These are phyloP conservation scores for Angomonas ambiguus DNA, from an alignment of 208 protist species.

Conservation along the genomic window DNA sequence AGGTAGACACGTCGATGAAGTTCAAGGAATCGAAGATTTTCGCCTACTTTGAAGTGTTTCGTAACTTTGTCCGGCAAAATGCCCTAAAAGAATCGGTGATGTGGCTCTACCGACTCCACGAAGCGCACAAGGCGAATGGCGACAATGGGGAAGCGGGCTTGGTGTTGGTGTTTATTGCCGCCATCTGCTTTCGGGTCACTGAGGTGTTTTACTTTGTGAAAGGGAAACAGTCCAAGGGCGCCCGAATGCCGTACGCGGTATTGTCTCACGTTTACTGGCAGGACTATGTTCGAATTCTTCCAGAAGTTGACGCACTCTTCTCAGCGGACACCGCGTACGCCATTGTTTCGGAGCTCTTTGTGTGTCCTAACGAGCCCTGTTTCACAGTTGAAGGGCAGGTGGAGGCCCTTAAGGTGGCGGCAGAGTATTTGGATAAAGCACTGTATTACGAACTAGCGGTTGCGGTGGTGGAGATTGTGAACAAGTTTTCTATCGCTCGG, in stretches of 20 bases:
- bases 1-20: conserved; percentile 70
- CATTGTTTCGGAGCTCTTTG: conserved; percentile 73
- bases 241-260: conserved; percentile 65
- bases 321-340: conserved; percentile 63
- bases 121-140: conserved; percentile 68
- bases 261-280: conserved; percentile 86
- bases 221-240: conserved; percentile 55
- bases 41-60: conserved; percentile 79
- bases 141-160: conserved; percentile 79
- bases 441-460: conserved; percentile 83
- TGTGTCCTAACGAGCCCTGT: conserved; percentile 70
- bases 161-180: conserved; percentile 81
- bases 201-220: conserved; percentile 84
- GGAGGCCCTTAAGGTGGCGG: conserved; percentile 67
- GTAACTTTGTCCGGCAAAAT: conserved; percentile 77
- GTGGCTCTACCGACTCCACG: conserved; percentile 83
- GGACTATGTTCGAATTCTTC: conserved; percentile 86
- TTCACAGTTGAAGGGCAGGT: conserved; percentile 86
- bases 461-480: conserved; percentile 52
- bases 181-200: conserved; percentile 81
- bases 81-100: conserved; percentile 71
- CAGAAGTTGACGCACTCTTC: conserved; percentile 64
- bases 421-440: conserved; percentile 74
- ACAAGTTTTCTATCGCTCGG: conserved; percentile 48
- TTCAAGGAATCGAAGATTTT: conserved; percentile 76